phyloP scores from a whole-genome alignment of 768 basidiomycete genomes.

The Rhodosporidiobolus odoratus region DNA sequence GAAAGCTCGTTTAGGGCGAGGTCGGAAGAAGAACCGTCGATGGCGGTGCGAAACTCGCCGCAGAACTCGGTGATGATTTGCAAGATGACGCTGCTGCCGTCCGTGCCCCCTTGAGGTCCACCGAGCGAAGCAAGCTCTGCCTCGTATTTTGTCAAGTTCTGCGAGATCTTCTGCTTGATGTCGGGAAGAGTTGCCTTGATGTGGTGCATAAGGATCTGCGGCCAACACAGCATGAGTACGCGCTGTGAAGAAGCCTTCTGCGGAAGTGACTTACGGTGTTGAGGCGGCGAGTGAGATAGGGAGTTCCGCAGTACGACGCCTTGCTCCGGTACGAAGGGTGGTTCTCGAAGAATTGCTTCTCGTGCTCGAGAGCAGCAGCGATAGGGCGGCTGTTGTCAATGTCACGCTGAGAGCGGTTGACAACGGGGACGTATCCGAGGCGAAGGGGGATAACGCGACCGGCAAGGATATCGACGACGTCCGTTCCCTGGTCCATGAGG shows the following conservation, averaged over 20 bases:
- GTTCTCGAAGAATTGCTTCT: constrained; percentile 89
- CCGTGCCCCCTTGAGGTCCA: constrained; percentile 72
- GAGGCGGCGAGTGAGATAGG: constrained; percentile 86
- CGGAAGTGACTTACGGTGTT: constrained; percentile 67
- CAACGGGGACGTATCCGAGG: constrained; percentile 95
- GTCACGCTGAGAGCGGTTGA: constrained; percentile 96
- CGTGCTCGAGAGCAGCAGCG: constrained; percentile 73
- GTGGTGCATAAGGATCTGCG: constrained; percentile 96
- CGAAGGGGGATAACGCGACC: constrained; percentile 93
- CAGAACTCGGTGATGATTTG: constrained; percentile 99
- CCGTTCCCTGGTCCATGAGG: constrained; percentile 95
- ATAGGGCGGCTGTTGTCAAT: constrained; percentile 88
- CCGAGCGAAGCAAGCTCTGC: constrained; percentile 77
- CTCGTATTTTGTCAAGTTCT: constrained; percentile 81
- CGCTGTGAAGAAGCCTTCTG: not conserved
- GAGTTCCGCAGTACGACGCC: constrained; percentile 93
- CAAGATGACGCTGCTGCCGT: constrained; percentile 84
- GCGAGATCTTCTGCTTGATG: constrained; percentile 90
- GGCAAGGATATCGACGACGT: constrained; percentile 97
- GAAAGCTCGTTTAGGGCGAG: constrained; percentile 89
- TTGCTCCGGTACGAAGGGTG: constrained; percentile 90
- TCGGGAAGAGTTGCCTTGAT: constrained; percentile 96
- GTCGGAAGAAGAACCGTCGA: constrained; percentile 97
- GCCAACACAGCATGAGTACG: not conserved
- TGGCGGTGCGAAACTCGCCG: constrained; percentile 88